Evolutionary conservation across 2,329 filamentous ascomycete species (phyloP).

Genomic region (Teratosphaeria pseudoeucalypti): DNA sequence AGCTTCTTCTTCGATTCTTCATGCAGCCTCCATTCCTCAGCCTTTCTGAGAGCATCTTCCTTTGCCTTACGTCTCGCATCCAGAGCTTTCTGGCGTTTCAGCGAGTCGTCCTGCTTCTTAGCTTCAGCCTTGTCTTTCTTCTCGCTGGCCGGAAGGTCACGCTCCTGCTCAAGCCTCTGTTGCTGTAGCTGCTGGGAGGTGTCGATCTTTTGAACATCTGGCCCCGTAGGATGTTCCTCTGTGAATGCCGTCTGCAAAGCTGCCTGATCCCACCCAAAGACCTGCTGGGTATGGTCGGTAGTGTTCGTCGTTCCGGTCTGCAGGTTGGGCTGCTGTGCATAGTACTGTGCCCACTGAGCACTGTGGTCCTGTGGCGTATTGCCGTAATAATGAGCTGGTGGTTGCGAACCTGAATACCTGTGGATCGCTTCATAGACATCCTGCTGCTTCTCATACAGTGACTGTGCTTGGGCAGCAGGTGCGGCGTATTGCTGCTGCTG

Average conservation of each 20-base stretch:
- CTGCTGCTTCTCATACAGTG: not conserved
- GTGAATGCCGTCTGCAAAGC: not conserved
- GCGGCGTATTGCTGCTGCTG: not conserved
- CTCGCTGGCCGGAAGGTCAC: not conserved
- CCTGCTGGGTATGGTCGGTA: not conserved
- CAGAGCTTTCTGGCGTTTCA: too few species aligned
- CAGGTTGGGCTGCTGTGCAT: not conserved
- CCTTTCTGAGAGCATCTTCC: not conserved
- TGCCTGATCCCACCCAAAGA: not conserved
- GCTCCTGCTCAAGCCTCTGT: not conserved
- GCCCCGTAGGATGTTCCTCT: not conserved
- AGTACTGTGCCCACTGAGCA: not conserved
- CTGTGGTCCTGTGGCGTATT: not conserved
- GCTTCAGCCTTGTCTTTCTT: not conserved
- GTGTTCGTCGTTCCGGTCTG: not conserved
- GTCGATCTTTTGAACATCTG: not conserved
- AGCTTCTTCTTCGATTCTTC: not conserved
- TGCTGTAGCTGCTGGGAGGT: not conserved
- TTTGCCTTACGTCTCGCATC: not conserved
- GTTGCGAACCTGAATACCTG: not conserved
- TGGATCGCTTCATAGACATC: not conserved
- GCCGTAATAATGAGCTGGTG: not conserved
- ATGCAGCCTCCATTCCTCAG: not conserved
- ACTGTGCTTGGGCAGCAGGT: not conserved
- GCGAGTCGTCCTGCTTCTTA: not conserved